Evolutionary conservation across 164 flowering plant genomes (phyloP), one percentile per base, ranked within the genome.

Genomic region (Piper betle): DNA sequence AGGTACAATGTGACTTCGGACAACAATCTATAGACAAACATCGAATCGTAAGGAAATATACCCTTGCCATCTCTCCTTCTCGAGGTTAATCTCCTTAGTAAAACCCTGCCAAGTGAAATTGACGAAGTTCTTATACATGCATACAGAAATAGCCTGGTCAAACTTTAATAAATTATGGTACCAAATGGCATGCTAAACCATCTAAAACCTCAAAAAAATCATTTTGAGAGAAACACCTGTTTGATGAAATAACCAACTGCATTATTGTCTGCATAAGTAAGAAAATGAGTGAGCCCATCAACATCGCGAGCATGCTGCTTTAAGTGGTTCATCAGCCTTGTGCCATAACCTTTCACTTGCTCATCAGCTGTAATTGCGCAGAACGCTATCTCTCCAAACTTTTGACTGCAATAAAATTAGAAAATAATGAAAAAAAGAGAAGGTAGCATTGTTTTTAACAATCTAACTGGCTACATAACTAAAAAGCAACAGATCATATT

Each of bases 311-410:
- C 99, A 80, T 88, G 87, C 80, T 93, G 94, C 68, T 93, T 93
- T 63, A 93, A 76, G 68, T 93, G 96, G 75, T 93, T 93, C 99
- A 93, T 93, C 74, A 93, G 67, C 72, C 99, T 84, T 40, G 99
- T 90, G 19, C 99, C 97, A 74, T 93, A 93, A 66, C 99, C 99
- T 75, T 93, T 93, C 58, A 93, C 99, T 86, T 93, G 99, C 71
- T 93, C 97, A 76, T 90, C 97, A 40, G 91, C 86, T 50, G 99
- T 86, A 41, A 93, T 93, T 57, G 99, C 99, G 79, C 91, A 87
- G 74, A 93, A 93, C 63, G 99, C 99, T 72, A 93, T 90, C 82
- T 93, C 99, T 63, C 99, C 99, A 81, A 93, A 93, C 63, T 70
- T 88, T 73, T 93, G 97, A 78, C 99, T 91, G 60, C 18, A 39